phyloP scores from a whole-genome alignment of 192 early-diverging fungal species.

The Mortierella alpina region DNA sequence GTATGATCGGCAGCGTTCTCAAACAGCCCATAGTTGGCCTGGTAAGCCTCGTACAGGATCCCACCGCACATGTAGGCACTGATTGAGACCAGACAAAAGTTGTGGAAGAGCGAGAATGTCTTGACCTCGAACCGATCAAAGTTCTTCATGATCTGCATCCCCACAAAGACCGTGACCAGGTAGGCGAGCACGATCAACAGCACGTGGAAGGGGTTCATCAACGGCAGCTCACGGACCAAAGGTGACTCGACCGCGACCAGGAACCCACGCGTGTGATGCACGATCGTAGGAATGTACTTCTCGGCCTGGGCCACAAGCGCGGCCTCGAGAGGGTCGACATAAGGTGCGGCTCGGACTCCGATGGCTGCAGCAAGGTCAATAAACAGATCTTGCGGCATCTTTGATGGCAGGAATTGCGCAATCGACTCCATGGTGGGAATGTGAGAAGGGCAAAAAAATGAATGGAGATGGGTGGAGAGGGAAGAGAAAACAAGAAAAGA shows the following conservation, averaged over 20 bases:
- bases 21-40: conserved; percentile 59
- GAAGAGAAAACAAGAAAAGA: conserved; percentile 1
- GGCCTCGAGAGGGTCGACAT: conserved; percentile 46
- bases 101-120: conserved; percentile 63
- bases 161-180: conserved; percentile 58
- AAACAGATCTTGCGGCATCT: conserved; percentile 49
- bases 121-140: conserved; percentile 61
- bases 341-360: conserved; percentile 44
- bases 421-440: conserved; percentile 41
- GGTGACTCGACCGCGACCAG: conserved; percentile 48
- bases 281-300: conserved; percentile 31
- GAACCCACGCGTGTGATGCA: conserved; percentile 35
- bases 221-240: conserved; percentile 55
- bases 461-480: conserved; percentile 7
- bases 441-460: not conserved
- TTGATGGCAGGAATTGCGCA: conserved; percentile 18
- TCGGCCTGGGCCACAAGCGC: conserved; percentile 33
- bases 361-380: conserved; percentile 42
- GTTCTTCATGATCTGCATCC: conserved; percentile 62
- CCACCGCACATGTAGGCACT: conserved; percentile 67
- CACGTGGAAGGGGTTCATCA: conserved; percentile 76
- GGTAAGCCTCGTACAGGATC: conserved; percentile 60
- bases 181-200: conserved; percentile 60
- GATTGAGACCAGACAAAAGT: conserved; percentile 64
- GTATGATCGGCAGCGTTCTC: conserved; percentile 64